Conservation (phyloP, 2,329 filamentous ascomycete genomes). For the Diaporthe nobilis region DNA sequence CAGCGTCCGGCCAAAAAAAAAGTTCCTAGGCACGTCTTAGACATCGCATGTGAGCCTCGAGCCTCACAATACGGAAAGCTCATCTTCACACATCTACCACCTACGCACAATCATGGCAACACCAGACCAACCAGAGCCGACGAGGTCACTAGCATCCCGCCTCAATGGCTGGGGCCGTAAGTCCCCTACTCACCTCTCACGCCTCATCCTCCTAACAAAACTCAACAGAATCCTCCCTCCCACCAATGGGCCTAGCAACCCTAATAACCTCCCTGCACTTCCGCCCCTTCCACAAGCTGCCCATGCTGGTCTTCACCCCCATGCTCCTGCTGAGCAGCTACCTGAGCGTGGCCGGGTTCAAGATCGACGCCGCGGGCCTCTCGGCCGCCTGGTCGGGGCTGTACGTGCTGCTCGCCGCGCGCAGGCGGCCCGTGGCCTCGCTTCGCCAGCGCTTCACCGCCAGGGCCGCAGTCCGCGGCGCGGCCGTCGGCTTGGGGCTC, state of each 20-base stretch:
- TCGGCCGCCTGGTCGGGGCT: slow-evolving; percentile 70
- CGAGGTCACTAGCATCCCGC: slow-evolving; percentile 52
- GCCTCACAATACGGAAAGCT: not conserved
- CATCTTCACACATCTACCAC: no score
- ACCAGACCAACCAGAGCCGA: slow-evolving; percentile 40
- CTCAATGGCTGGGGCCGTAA: slow-evolving; percentile 66
- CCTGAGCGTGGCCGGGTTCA: slow-evolving; percentile 72
- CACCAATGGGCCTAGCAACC: slow-evolving; percentile 69
- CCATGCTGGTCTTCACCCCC: slow-evolving; percentile 63
- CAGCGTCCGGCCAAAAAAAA: not conserved
- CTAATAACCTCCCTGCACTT: slow-evolving; percentile 70
- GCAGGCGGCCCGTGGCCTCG: slow-evolving; percentile 55
- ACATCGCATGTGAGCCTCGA: not conserved
- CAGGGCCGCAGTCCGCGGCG: slow-evolving; percentile 65
- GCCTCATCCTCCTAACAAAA: not conserved
- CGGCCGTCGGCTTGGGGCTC: slow-evolving; percentile 64
- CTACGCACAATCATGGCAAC: slow-evolving; percentile 23
- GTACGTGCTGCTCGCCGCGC: slow-evolving; percentile 69
- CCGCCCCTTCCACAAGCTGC: slow-evolving; percentile 65
- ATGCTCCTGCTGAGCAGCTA: slow-evolving; percentile 70
- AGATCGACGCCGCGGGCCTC: slow-evolving; percentile 69
- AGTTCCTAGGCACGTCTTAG: not conserved
- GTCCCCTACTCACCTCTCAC: slow-evolving; percentile 46
- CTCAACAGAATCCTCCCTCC: slow-evolving; percentile 64
- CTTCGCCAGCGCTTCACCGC: slow-evolving; percentile 57